Conservation (phyloP, 148 eudicot species). For the Heliosperma pusillum region DNA sequence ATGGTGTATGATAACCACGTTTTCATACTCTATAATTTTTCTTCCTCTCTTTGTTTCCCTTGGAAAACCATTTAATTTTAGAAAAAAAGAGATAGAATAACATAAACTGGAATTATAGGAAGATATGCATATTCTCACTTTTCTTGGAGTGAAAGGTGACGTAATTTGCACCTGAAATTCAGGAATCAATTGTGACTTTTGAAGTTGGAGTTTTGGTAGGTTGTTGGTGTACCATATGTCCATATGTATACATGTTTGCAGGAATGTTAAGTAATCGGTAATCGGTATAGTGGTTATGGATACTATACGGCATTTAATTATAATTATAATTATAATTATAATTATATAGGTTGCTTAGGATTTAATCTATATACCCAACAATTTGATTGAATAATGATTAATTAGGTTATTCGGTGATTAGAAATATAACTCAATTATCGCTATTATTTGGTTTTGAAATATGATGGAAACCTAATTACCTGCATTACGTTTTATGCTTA, state of each 20-base stretch:
- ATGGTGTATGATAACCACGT: not conserved
- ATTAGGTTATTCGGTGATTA: not conserved
- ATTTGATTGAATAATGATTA: not conserved
- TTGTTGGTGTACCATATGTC: not conserved
- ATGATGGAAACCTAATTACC: no score
- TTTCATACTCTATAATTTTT: not conserved
- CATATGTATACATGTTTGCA: not conserved
- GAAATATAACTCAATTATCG: no score
- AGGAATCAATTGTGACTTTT: slow-evolving; percentile 24
- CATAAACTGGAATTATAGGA: not conserved
- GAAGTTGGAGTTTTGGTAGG: slow-evolving; percentile 4
- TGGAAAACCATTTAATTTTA: no score
- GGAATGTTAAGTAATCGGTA: not conserved
- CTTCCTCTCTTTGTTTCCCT: no score
- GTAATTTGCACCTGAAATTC: slow-evolving; percentile 12
- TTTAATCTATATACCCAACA: not conserved
- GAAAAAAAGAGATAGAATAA: no score
- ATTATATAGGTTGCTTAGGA: slow-evolving; percentile 8
- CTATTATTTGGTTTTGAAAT: no score
- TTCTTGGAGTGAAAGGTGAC: slow-evolving; percentile 29
- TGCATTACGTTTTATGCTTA: no score
- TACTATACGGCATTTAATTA: no score
- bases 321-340: not conserved
- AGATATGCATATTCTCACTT: slow-evolving; percentile 20
- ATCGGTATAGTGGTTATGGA: not conserved